Evolutionary conservation across 1,284 basidiomycete genomes (phyloP), one percentile per base, ranked within the genome.

Genomic region (Ceratobasidium sp.): DNA sequence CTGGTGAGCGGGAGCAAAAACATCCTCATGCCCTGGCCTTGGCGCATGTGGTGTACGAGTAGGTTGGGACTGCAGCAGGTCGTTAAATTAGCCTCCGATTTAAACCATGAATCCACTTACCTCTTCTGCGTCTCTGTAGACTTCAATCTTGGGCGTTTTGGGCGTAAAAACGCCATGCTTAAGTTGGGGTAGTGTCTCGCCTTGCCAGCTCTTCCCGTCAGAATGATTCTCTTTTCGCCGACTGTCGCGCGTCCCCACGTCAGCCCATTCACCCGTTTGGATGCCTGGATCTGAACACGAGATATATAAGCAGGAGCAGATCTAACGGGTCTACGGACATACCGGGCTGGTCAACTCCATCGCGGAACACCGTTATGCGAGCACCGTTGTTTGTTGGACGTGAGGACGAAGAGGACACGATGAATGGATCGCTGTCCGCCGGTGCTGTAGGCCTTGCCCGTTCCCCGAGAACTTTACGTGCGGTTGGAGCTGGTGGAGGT

Each of bases 151-250:
- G 14, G 84, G 83, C 3, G 83, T 83, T 13, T 83, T 80, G 3
- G 82, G 81, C 8, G 82, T 69, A 41, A 75, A 66, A 27, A 75
- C 65, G 8, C 61, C 72, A 34, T 61, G 46, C 34, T 61, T 64
- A 24, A 74, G 56, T 11, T 77, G 76, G 61, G 78, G 78, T 68
- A 86, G 75, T 7, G 83, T 83, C 79, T 86, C 85, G 6, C 85
- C 85, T 66, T 81, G 83, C 84, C 84, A 86, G 0, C 82, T 80
- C 13, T 79, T 81, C 22, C 84, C 82, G 72, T 85, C 84, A 11
- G 82, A 77, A 0, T 81, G 80, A 77, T 87, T 87, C 79, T 87
- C 86, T 78, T 85, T 84, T 53, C 83, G 80, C 51, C 84, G 78
- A 9, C 80, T 83, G 72, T 84, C 83, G 49, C 84, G 80, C 11